Base-by-base conservation (phyloP, 768 basidiomycete species). In the Rhizopogon rudus region DNA sequence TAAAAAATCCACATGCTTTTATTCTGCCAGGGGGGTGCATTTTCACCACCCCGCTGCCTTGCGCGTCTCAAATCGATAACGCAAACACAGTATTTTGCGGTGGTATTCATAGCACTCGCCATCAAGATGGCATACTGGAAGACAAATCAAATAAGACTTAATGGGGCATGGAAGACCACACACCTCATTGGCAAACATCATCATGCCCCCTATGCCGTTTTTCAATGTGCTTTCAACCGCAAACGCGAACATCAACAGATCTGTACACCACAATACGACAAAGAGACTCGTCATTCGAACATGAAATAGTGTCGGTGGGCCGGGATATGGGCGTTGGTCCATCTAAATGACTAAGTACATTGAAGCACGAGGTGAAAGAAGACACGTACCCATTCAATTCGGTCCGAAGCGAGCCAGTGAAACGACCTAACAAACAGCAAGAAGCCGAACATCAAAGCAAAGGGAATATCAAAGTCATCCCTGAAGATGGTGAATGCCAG, bases 1-100 rank as follows among this genome's bases (percentile, higher is more conserved):
- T 98, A 98, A 75, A 97, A 98, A 8, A 90, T 77, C 78, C 86
- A 95, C 86, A 98, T 95, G 75, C 91, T 93, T 78, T 98, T 98
- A 65, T 94, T 88, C 70, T 99, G 95, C 97, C 97, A 98, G 45
- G 87, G 83, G 59, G 93, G 87, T 2, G 90, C 85, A 68, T 88
- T 88, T 69, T 89, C 91, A 31, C 90, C 90, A 39, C 91, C 91
- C 54, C 87, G 73, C 51, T 77, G 75, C 46, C 84, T 81, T 2
- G 94, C 93, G 22, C 92, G 80, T 29, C 91, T 78, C 45, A 93
- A 72, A 67, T 99, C 97, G 57, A 90, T 80, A 14, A 87, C 70
- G 42, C 88, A 91, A 50, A 98, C 81, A 17, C 81, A 61, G 67
- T 98, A 98, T 70, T 96, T 93, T 50, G 86, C 78, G 43, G 87